Base-by-base conservation (phyloP, 2,329 filamentous ascomycete genomes). In the Tricladium varicosporioides region DNA sequence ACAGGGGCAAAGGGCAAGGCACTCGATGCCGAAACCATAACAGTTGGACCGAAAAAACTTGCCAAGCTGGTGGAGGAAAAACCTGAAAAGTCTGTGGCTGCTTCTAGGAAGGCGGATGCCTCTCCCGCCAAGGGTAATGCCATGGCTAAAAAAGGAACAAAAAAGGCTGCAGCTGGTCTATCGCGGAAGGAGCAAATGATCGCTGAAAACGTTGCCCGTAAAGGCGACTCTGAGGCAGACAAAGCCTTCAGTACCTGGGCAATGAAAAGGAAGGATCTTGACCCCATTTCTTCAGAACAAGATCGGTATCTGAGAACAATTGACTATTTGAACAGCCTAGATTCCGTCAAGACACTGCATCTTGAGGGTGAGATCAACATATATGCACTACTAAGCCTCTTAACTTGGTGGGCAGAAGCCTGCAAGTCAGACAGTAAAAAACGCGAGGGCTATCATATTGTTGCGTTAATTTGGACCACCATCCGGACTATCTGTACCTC, bases 11-110 rank as follows among this genome's bases (percentile, higher is more conserved):
- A 78, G 1, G 86, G 86, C 2, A 88, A 84, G 61, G 75, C 74
- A 2, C 76, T 90, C 5, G 77, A 87, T 19, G 85, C 85, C 0
- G 85, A 90, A 67, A 82, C 76, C 3, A 81, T 91, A 49, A 79
- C 86, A 1, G 77, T 81, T 16, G 65, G 67, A n/a, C 58, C 62
- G 2, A 71, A 71, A 44, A 54, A 57, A 36, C 52, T 70, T 2
- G 47, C 56, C 14, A 70, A 70, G 56, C 18, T 61, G 15, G 59
- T 60, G 1, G 67, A 69, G 51, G 67, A 64, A 13, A 68, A 66
- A 27, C 57, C 61, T n/a, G 56, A 60, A 18, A 67, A 64, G 36
- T 50, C 55, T 15, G 22, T 48, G 5, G 44, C 49, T 1, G 22
- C 59, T 1, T 64, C 63, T 19, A 68, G 70, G 50, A 66, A 68